Conservation (phyloP, 2,329 filamentous ascomycete species). For the Venturia asperata region DNA sequence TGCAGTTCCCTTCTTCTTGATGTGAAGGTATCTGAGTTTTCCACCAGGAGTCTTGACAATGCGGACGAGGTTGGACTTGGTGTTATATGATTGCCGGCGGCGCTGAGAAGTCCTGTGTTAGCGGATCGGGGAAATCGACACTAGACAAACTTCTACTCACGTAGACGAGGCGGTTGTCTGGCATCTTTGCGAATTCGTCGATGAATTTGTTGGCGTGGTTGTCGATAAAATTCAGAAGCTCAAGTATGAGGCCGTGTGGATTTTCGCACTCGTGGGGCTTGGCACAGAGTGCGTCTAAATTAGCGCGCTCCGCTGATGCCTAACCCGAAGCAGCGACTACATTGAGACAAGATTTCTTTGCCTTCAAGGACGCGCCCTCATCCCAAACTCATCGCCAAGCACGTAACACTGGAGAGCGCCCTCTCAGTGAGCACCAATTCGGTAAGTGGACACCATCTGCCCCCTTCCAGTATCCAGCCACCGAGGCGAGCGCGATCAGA, state of each 20-base stretch:
- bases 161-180: slow-evolving; percentile 19
- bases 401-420: not conserved
- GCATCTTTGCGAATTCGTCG: slow-evolving; percentile 16
- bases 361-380: not conserved
- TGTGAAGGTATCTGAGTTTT: slow-evolving; percentile 91
- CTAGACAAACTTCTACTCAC: slow-evolving; percentile 1
- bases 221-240: not conserved
- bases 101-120: slow-evolving; percentile 12
- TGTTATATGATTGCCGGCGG: slow-evolving; percentile 65
- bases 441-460: not conserved
- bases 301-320: not conserved
- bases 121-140: slow-evolving; percentile 38
- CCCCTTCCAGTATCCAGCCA: not conserved
- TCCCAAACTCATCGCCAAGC: not conserved
- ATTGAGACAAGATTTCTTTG: not conserved
- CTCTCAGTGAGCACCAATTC: not conserved
- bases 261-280: slow-evolving; percentile 5
- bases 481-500: slow-evolving; percentile 3
- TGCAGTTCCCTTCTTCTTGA: slow-evolving; percentile 98
- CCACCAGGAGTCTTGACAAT: slow-evolving; percentile 95
- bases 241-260: not conserved
- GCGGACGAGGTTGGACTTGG: slow-evolving; percentile 92
- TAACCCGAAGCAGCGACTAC: slow-evolving; percentile 1
- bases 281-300: not conserved
- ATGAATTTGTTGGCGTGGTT: slow-evolving; percentile 9